A percentile compares a stretch with the other conserved stretches of the same genome.
Conservation (phyloP, 2,329 filamentous ascomycete species). For the Peltaster fructicola region DNA sequence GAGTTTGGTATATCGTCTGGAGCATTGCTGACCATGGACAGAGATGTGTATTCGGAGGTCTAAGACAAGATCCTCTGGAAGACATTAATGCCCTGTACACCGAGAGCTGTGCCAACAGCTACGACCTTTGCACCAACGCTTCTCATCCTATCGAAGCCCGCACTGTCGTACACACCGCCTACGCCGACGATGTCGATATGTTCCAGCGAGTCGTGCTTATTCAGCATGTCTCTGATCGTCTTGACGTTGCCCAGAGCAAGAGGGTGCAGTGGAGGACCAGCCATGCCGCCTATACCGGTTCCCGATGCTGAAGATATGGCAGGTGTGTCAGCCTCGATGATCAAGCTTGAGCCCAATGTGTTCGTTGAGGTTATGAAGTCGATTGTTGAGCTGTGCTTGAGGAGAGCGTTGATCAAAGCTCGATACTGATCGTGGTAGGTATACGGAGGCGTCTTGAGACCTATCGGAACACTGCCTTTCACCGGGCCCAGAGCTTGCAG, state of each 20-base stretch:
- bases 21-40: constrained; percentile 6
- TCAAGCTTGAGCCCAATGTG: constrained; percentile 50
- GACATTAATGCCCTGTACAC: constrained; percentile 41
- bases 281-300: constrained; percentile 50
- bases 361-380: constrained; percentile 61
- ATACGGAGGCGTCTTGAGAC: constrained; percentile 62
- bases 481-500: constrained; percentile 27
- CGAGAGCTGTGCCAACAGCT: constrained; percentile 52
- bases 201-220: constrained; percentile 29
- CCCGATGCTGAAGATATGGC: constrained; percentile 35
- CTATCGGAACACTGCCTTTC: constrained; percentile 29
- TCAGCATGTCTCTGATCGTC: constrained; percentile 44
- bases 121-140: constrained; percentile 48
- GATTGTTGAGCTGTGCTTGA: constrained; percentile 21
- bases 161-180: constrained; percentile 50
- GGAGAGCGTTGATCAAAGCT: constrained; percentile 36
- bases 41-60: constrained; percentile 17
- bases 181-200: constrained; percentile 51
- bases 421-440: constrained; percentile 51
- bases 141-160: constrained; percentile 48
- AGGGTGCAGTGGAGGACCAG: constrained; percentile 53
- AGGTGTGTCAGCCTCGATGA: constrained; percentile 25
- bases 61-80: constrained; percentile 39
- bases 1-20: constrained; percentile 6
- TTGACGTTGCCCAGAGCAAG: constrained; percentile 58